A percentile compares a stretch with the other conserved stretches of the same genome.
Evolutionary conservation across 2,329 filamentous ascomycete genomes (phyloP).

Genomic region (Endocalyx cinctus): DNA sequence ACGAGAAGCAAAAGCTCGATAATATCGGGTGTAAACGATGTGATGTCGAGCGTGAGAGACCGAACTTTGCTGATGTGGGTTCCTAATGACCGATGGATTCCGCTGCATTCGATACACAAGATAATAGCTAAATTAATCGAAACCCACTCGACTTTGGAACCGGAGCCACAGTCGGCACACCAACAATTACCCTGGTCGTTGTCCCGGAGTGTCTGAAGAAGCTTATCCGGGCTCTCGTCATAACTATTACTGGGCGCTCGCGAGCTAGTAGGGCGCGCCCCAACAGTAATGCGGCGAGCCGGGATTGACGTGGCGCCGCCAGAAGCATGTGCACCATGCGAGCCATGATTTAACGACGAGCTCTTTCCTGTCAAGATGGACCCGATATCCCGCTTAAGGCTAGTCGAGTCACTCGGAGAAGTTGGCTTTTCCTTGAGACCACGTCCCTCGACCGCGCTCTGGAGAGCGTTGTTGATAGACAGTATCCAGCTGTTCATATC

Average conservation of each 20-base stretch:
- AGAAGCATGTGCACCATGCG: slow-evolving; percentile 48
- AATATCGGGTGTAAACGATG: slow-evolving; percentile 94
- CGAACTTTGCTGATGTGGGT: slow-evolving; percentile 98
- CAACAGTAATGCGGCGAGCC: slow-evolving; percentile 83
- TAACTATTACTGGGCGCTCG: slow-evolving; percentile 66
- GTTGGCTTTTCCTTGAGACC: slow-evolving; percentile 51
- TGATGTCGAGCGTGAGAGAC: slow-evolving; percentile 90
- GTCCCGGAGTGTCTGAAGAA: slow-evolving; percentile 82
- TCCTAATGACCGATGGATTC: slow-evolving; percentile 91
- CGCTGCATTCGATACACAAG: slow-evolving; percentile 95
- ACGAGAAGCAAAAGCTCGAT: slow-evolving; percentile 88
- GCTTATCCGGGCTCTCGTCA: slow-evolving; percentile 78
- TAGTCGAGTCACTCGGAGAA: slow-evolving; percentile 44
- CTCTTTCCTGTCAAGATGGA: slow-evolving; percentile 92
- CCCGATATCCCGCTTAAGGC: slow-evolving; percentile 78
- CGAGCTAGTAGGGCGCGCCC: slow-evolving; percentile 71
- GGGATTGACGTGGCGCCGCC: slow-evolving; percentile 52
- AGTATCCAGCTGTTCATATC: slow-evolving; percentile 97
- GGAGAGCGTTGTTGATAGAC: slow-evolving; percentile 93
- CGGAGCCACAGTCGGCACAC: slow-evolving; percentile 92
- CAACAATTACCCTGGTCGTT: slow-evolving; percentile 88
- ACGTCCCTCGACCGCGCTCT: slow-evolving; percentile 88
- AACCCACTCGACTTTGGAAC: slow-evolving; percentile 95
- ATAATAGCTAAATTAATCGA: slow-evolving; percentile 97
- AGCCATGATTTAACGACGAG: slow-evolving; percentile 55